Percentiles rank a stretch among this genome's conserved stretches.
phyloP scores from a whole-genome alignment of 2,329 filamentous ascomycete species.

The Ploettnerulaceae sp. region DNA sequence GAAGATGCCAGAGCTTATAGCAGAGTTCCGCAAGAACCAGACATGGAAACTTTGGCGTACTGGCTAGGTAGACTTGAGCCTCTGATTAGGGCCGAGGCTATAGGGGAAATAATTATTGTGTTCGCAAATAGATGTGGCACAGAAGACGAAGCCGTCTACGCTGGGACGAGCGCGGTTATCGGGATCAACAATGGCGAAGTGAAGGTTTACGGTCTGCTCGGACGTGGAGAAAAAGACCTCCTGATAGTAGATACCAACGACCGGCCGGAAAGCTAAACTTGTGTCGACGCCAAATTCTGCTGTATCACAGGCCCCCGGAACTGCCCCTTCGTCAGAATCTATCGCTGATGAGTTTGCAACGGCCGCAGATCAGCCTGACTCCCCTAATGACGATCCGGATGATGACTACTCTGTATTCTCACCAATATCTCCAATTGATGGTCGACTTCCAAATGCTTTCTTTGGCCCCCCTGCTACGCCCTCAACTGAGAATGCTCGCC shows the following conservation, averaged over 20 bases:
- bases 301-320: constrained; percentile 2
- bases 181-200: constrained; percentile 62
- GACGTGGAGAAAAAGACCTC: constrained; percentile 64
- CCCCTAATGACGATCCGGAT: background rate
- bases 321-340: background rate
- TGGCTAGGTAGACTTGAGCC: constrained; percentile 71
- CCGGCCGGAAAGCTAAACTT: constrained; percentile 23
- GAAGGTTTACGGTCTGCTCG: constrained; percentile 63
- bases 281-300: constrained; percentile 21
- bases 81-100: constrained; percentile 45
- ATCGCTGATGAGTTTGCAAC: background rate
- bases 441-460: background rate
- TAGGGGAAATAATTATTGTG: constrained; percentile 61
- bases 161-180: constrained; percentile 68
- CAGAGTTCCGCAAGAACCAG: constrained; percentile 51
- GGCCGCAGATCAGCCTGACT: background rate
- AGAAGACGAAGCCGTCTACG: constrained; percentile 63
- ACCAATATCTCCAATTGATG: constrained; percentile 1
- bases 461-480: background rate
- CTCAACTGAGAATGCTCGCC: background rate
- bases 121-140: constrained; percentile 66
- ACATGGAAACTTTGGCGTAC: constrained; percentile 69
- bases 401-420: background rate
- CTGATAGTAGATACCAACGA: constrained; percentile 57
- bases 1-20: constrained; percentile 45